Conservation (phyloP, 495 filamentous ascomycete species). For the Podospora pseudoanserina region DNA sequence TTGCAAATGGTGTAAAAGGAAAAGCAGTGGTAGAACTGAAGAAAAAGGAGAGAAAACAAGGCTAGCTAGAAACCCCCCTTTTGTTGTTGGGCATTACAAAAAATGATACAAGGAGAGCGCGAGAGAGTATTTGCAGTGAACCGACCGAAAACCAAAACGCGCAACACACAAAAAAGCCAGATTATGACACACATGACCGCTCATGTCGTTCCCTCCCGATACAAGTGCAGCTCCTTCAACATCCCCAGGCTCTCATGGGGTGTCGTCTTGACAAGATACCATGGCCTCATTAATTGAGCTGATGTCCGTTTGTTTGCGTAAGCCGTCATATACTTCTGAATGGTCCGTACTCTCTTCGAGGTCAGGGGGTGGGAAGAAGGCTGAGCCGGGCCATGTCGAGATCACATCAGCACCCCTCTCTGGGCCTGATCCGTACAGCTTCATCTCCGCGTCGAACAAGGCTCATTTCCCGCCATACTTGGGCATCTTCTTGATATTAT, state of each 20-base stretch:
- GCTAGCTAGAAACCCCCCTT: conserved; percentile 1
- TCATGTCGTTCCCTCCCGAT: neutral
- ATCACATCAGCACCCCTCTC: neutral
- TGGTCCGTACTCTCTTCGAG: neutral
- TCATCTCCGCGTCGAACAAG: neutral
- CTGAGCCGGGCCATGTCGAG: neutral
- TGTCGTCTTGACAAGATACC: neutral
- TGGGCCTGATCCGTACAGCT: neutral
- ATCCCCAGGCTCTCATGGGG: neutral
- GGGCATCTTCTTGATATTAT: conserved; percentile 80
- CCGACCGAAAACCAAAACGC: neutral
- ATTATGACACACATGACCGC: conserved; percentile 7
- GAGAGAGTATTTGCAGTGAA: neutral
- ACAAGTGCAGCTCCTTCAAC: neutral
- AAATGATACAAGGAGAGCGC: neutral
- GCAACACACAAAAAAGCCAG: neutral
- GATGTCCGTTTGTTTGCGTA: neutral
- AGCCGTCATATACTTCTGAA: neutral
- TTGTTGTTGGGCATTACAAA: conserved; percentile 7
- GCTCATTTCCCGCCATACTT: conserved; percentile 48
- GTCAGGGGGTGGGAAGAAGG: neutral
- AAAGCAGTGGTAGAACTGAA: neutral
- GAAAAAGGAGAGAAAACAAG: conserved; percentile 4
- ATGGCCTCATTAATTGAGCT: neutral
- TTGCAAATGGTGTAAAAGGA: neutral